phyloP scores from a whole-genome alignment of 1,284 basidiomycete species.

The Tetrapyrgos nigripes region DNA sequence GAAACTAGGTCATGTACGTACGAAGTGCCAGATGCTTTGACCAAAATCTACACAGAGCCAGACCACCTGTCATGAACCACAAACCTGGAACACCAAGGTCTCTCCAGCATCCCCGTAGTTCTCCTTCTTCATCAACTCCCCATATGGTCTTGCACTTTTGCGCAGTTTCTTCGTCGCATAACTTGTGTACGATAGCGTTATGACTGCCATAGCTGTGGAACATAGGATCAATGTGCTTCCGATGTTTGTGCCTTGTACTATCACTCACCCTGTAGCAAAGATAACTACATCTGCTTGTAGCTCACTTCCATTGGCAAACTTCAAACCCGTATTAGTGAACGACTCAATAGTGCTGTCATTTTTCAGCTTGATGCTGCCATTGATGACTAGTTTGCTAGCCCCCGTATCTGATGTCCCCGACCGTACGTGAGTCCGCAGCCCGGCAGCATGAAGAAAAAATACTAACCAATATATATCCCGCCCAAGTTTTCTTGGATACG shows the following conservation, averaged over 20 bases:
- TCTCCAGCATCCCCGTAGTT: slow-evolving; percentile 57
- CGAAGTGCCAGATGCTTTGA: slow-evolving; percentile 55
- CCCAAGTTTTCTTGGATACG: slow-evolving; percentile 24
- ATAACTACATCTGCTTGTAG: slow-evolving; percentile 70
- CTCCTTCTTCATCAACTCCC: slow-evolving; percentile 71
- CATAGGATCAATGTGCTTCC: not conserved
- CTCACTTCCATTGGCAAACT: slow-evolving; percentile 67
- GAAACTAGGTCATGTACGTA: slow-evolving; percentile 29
- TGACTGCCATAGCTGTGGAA: slow-evolving; percentile 19
- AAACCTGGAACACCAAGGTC: slow-evolving; percentile 58
- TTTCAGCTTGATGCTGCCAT: slow-evolving; percentile 76
- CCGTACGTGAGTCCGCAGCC: too few species aligned
- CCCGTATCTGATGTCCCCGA: slow-evolving; percentile 64
- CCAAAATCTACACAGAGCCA: slow-evolving; percentile 50
- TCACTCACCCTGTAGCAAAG: slow-evolving; percentile 61
- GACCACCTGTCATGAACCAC: slow-evolving; percentile 62
- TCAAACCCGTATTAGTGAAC: slow-evolving; percentile 58
- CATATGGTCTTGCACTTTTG: slow-evolving; percentile 58
- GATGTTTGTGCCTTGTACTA: slow-evolving; percentile 7
- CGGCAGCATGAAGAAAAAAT: slow-evolving; percentile 43
- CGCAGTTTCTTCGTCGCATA: slow-evolving; percentile 55
- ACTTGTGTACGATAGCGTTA: slow-evolving; percentile 34
- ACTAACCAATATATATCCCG: slow-evolving; percentile 51
- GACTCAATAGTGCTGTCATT: slow-evolving; percentile 59
- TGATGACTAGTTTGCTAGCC: slow-evolving; percentile 65